Conservation (phyloP, 140 eudicot species). For the Erigeron philadelphicus region DNA sequence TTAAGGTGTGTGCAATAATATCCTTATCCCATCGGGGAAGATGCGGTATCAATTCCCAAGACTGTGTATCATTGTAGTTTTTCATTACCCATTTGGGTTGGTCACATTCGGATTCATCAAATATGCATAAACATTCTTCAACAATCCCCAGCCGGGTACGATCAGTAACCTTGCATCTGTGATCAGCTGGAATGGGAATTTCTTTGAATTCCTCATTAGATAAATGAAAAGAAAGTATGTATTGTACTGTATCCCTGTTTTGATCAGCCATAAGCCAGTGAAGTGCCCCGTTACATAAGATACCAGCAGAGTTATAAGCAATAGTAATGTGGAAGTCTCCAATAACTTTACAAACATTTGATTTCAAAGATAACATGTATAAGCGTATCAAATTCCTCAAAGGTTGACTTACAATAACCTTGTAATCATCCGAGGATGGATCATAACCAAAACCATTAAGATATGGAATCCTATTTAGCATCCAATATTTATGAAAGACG, state of each 20-base stretch:
- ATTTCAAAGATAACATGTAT: background rate
- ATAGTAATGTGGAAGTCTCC: background rate
- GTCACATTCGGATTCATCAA: background rate
- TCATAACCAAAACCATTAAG: background rate
- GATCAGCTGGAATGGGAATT: background rate
- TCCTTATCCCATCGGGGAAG: background rate
- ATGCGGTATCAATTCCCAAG: background rate
- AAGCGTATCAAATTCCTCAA: background rate
- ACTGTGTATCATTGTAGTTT: background rate
- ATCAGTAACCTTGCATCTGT: background rate
- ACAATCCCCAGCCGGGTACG: background rate
- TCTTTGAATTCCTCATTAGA: background rate
- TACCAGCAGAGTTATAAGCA: background rate
- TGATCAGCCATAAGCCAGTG: background rate
- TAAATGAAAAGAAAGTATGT: background rate
- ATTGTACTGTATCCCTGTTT: background rate
- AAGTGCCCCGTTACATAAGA: background rate
- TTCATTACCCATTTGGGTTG: background rate
- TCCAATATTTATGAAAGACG: background rate
- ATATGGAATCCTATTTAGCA: too few relatives aligned
- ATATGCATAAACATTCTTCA: background rate
- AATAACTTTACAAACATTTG: background rate
- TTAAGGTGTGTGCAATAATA: background rate
- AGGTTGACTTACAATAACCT: background rate
- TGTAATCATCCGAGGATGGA: background rate